Evolutionary conservation across 176 grass and related monocot genomes (phyloP), one percentile per base, ranked within the genome.

Genomic region (Metroxylon sagu): DNA sequence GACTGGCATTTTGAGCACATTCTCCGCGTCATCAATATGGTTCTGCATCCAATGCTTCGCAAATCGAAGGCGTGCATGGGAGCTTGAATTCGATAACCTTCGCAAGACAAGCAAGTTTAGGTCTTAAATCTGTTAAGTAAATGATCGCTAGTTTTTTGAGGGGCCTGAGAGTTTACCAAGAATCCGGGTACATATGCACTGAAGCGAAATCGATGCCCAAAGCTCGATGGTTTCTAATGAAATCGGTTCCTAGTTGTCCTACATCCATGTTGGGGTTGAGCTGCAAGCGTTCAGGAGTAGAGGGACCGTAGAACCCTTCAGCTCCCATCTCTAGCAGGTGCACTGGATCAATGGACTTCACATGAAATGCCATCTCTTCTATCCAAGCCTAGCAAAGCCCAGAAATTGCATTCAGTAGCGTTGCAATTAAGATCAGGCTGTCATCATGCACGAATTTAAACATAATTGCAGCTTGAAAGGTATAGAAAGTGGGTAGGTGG

Each of bases 161-260:
- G 35, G 8, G 35, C 14, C 10, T 26, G 57, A 5, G 16, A 6
- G 8, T 60, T 72, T 26, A 82, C 86, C 86, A 90, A 3, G 70
- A 29, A 84, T 90, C 87, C 1, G 87, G 87, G 68, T 90, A 90
- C 50, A 85, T 59, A 7, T 90, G 87, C 14, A 72, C 82, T 10
- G 82, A 90, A 62, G 87, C 87, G 25, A 79, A 90, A 74, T 85
- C 82, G 31, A 90, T 51, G 19, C 87, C 87, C 0, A 85, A 67
- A 55, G 58, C 54, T 21, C 64, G 83, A 66, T 90, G 76, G 82
- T 90, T 90, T 50, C 71, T 78, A 49, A 86, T 67, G 68, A 90
- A 90, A 60, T 90, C 87, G 7, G 82, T 49, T 53, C 87, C 87
- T 18, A 77, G 51, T 65, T 80, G 56, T 18, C 64, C 68, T 19